phyloP scores from a whole-genome alignment of 2,329 filamentous ascomycete species.

The Thielaviopsis ethacetica region DNA sequence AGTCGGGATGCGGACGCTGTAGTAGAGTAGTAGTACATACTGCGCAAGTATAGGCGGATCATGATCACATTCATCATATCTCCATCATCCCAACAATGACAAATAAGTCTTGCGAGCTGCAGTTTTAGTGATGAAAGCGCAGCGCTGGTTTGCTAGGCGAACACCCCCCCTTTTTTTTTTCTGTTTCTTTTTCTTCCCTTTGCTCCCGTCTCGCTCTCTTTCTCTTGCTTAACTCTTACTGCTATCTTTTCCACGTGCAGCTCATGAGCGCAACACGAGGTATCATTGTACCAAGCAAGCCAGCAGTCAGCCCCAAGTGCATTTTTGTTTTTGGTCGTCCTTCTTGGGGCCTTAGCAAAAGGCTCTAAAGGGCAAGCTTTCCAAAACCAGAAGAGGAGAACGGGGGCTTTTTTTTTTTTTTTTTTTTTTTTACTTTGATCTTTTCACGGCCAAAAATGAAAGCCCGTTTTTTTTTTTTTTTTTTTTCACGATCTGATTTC shows the following conservation, averaged over 20 bases:
- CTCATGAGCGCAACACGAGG: neutral
- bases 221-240: neutral
- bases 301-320: no score
- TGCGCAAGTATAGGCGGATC: no score
- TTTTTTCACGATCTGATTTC: neutral
- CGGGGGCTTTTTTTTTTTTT: no score
- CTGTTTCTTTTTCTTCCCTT: neutral
- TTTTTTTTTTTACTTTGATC: no score
- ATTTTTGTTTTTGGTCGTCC: neutral
- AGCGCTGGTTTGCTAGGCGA: neutral
- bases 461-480: neutral
- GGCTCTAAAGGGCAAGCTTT: no score
- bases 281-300: neutral
- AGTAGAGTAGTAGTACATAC: no score
- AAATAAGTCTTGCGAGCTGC: neutral
- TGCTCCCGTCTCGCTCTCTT: neutral
- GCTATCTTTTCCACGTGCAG: neutral
- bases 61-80: no score
- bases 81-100: neutral
- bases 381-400: no score
- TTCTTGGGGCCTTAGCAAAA: neutral
- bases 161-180: neutral
- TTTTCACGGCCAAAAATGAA: neutral
- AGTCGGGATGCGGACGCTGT: no score
- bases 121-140: neutral